A percentile compares a stretch with the other conserved stretches of the same genome.
Conservation (phyloP, 1,284 basidiomycete species). For the Grifola frondosa region DNA sequence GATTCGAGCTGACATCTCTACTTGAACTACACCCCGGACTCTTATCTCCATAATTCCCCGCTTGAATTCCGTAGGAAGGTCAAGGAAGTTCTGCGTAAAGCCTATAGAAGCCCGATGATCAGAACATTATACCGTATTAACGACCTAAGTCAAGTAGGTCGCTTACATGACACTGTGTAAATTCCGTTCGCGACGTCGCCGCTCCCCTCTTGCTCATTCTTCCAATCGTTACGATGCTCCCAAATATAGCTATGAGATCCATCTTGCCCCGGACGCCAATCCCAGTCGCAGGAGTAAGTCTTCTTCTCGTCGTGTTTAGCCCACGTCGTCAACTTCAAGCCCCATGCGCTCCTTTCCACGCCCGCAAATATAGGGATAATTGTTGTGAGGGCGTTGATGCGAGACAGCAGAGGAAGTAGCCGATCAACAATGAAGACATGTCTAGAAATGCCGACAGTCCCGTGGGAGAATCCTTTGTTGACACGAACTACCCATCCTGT, state of each 20-base stretch:
- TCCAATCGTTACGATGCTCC: conserved; percentile 21
- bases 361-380: conserved; percentile 26
- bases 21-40: conserved; percentile 20
- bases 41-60: conserved; percentile 20
- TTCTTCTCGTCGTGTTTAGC: conserved; percentile 18
- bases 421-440: conserved; percentile 23
- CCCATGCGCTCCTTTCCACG: conserved; percentile 20
- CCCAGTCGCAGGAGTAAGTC: conserved; percentile 11
- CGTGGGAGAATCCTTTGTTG: conserved; percentile 16
- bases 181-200: conserved; percentile 9
- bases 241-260: conserved; percentile 19
- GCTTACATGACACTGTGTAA: conserved; percentile 21
- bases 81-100: conserved; percentile 21
- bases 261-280: conserved; percentile 7
- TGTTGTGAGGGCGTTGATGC: conserved; percentile 29
- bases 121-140: not conserved
- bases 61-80: conserved; percentile 22
- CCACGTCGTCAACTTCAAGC: conserved; percentile 23
- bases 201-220: conserved; percentile 18
- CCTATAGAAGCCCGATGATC: conserved; percentile 13
- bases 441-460: conserved; percentile 26
- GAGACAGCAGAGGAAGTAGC: conserved; percentile 22
- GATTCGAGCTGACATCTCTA: conserved; percentile 14
- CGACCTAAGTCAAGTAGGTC: not conserved
- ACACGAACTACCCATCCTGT: conserved; percentile 23